Conservation (phyloP, 441 rosid genomes). For the Populus tomentosa region DNA sequence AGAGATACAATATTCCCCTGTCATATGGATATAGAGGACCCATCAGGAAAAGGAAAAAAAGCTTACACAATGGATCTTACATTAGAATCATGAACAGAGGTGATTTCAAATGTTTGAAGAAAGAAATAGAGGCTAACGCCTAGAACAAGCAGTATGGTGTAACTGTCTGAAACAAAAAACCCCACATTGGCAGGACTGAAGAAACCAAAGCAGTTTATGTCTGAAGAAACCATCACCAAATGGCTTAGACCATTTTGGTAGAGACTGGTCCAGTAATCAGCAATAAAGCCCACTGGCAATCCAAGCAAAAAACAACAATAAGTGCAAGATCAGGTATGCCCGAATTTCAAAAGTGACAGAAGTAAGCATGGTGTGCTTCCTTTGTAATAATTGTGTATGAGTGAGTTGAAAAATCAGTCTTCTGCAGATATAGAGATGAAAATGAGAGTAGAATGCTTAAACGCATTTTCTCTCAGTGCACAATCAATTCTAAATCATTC, state of each 20-base stretch:
- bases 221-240: not conserved
- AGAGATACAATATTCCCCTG: conserved; percentile 67
- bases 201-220: not conserved
- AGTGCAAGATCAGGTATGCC: not conserved
- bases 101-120: not conserved
- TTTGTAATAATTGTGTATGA: not conserved
- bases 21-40: conserved; percentile 5
- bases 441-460: not conserved
- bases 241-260: not conserved
- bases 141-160: not conserved
- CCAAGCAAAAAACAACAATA: not conserved
- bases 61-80: not conserved
- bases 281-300: not conserved
- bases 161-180: not conserved
- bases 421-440: not conserved
- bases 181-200: not conserved
- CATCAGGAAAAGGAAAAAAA: conserved; percentile 14
- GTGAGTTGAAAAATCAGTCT: not conserved
- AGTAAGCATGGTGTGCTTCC: not conserved
- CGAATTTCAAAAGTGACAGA: not conserved
- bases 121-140: not conserved
- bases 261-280: not conserved
- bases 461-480: not conserved
- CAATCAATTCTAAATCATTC: not conserved
- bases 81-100: not conserved